Percentiles rank a stretch among this genome's conserved stretches.
These are phyloP conservation scores for Solanum piurae DNA, from an alignment of 257 asterid genomes.

Conservation along the genomic window DNA sequence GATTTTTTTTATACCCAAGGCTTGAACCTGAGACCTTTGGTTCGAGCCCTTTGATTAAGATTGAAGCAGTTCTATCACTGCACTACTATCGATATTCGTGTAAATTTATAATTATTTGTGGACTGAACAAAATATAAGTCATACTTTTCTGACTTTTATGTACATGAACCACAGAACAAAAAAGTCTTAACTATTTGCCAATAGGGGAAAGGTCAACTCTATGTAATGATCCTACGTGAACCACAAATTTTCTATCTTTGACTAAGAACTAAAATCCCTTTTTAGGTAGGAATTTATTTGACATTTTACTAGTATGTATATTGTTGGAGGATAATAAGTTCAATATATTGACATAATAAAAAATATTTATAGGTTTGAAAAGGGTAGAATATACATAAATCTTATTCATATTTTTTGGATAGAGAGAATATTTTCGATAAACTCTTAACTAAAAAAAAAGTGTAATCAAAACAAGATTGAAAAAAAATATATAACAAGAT, in stretches of 20 bases:
- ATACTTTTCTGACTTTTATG: neutral
- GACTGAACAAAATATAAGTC: neutral
- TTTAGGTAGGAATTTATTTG: neutral
- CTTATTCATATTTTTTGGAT: too few species aligned
- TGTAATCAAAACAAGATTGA: too few species aligned
- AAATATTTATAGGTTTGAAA: neutral
- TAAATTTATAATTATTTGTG: neutral
- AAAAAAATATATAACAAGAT: too few species aligned
- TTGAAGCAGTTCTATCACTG: neutral
- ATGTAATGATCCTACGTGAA: neutral
- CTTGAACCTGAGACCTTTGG: too few species aligned
- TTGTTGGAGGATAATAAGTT: too few species aligned
- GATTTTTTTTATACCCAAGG: fast-evolving
- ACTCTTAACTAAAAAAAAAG: too few species aligned
- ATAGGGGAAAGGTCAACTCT: neutral
- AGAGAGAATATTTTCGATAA: too few species aligned
- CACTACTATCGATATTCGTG: neutral
- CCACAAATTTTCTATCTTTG: neutral
- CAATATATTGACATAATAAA: neutral
- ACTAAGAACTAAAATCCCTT: neutral
- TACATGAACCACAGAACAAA: neutral
- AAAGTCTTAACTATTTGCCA: neutral
- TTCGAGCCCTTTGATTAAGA: too few species aligned
- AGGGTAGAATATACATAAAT: too few species aligned
- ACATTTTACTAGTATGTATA: neutral